Evolutionary conservation across 2,329 filamentous ascomycete species (phyloP), one percentile per base, ranked within the genome.

Genomic region (Clonostachys rhizophaga): DNA sequence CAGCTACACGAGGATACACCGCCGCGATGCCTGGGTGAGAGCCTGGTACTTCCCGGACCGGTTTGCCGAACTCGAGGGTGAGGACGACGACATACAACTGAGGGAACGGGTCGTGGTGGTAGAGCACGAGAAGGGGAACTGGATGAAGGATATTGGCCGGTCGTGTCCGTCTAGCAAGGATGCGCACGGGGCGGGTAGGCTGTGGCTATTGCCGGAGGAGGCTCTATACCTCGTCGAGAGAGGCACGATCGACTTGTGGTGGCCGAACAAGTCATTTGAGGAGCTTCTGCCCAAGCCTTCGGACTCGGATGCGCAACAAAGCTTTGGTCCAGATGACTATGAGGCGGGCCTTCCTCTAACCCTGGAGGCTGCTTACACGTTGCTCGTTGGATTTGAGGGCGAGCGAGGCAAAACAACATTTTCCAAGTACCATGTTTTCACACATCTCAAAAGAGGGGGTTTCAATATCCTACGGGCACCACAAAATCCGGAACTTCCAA

Each of bases 131-230:
- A 85, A 79, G 51, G 88, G 89, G 1, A 76, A 79, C n/a, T 77
- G 84, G 61, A 86, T 87, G 62, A 81, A 83, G 58, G 86, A 82
- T n/a, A 84, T 92, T 63, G 94, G 94, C 0, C 81, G 83, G 47
- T 79, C 74, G 9, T 64, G 79, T 5, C 69, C 81, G 2, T 74
- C 74, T n/a, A 71, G 75, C 39, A 77, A 75, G 51, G 79, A 83
- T 48, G 67, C 75, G 7, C 34, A n/a, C 0, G 78, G 76, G 4
- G 76, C 75, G 50, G 79, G 84, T 33, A 82, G 79, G 52, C 70
- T 91, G 39, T 96, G 91, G 91, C 62, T 99, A 44, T 65, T 96
- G 37, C 92, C 92, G 0, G 94, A 99, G 62, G 94, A 99, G 66
- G 89, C 91, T 6, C 74, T 99, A 46, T 96, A 91, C 59, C 66